Base-by-base conservation (phyloP, 768 basidiomycete species). In the Rhodotorula graminis region DNA sequence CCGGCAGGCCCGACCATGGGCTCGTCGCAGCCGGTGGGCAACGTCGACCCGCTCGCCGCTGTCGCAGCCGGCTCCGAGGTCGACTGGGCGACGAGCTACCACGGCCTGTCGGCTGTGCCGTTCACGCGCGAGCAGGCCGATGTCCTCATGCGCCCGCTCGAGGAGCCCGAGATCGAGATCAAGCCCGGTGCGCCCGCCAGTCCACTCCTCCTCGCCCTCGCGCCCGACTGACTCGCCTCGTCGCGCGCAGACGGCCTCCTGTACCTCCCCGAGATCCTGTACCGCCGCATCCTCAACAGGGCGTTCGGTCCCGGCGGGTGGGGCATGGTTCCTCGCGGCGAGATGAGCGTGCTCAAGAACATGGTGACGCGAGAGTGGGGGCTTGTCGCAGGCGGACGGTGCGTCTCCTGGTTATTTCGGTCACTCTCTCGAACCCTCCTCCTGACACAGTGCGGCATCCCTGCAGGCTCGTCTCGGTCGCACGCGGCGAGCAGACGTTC, bases 191-290 rank as follows among this genome's bases (percentile, higher is more conserved):
- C 63, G 87, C 82, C 23, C 25, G 16, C 18, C 15, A 4, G 9
- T 29, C 0, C 15, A 27, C 25, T n/a, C 12, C 60, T 15, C 31
- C 18, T 42, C 16, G 27, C 5, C 6, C 14, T 9, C 3, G 37
- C 10, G 44, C 21, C 27, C 15, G n/a, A 15, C 61, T 56, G 19
- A 31, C 50, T 5, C 7, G 8, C 4, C n/a, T 49, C 18, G 31
- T 12, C 10, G 10, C 19, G 15, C 69, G 16, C 74, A 95, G 95
- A 97, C 76, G 95, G 95, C 10, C 84, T 98, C 55, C 82, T 96
- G 19, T 98, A 97, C 82, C 87, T 98, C 14, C 95, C 95, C 29
- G 95, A 97, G 82, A 98, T 97, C 78, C 95, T 96, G 80, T 98
- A 97, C 79, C 86, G 95, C 27, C 87, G 95, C 33, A 88, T 92